Evolutionary conservation across 1,284 basidiomycete genomes (phyloP).

Genomic region (Fomes fomentarius): DNA sequence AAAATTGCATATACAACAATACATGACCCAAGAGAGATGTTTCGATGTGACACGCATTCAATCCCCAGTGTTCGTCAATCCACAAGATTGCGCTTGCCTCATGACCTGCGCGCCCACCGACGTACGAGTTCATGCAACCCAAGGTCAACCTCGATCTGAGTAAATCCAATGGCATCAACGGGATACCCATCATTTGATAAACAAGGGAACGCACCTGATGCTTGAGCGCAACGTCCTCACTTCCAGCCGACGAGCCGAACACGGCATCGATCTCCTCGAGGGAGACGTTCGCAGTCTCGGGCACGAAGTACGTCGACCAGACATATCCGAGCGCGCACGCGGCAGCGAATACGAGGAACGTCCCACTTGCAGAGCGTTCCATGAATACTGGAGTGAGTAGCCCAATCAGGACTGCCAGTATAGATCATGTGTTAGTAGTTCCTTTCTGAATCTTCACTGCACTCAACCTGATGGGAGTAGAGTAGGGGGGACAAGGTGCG

Average conservation of each 20-base stretch:
- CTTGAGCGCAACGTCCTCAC: constrained; percentile 53
- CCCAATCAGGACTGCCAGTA: constrained; percentile 69
- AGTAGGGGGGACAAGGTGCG: not conserved
- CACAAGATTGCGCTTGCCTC: not conserved
- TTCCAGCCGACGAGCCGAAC: constrained; percentile 60
- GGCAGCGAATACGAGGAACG: constrained; percentile 68
- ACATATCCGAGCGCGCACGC: constrained; percentile 68
- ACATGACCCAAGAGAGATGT: too few species aligned
- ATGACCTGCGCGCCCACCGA: constrained; percentile 12
- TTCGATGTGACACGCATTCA: too few species aligned
- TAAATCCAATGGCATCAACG: not conserved
- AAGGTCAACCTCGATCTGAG: constrained; percentile 42
- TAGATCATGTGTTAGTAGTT: too few species aligned
- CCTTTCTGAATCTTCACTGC: too few species aligned
- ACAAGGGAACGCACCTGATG: constrained; percentile 44
- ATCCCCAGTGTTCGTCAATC: not conserved
- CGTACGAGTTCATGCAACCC: constrained; percentile 39
- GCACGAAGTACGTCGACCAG: constrained; percentile 70
- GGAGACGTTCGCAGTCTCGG: constrained; percentile 77
- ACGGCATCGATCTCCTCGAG: constrained; percentile 78
- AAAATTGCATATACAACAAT: too few species aligned
- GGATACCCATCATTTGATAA: not conserved
- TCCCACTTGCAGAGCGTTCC: constrained; percentile 63
- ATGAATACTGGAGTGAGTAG: constrained; percentile 78
- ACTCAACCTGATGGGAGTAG: too few species aligned